A percentile compares a stretch with the other conserved stretches of the same genome.
These are phyloP conservation scores for Triangularia setosa DNA, from an alignment of 2,329 filamentous ascomycete genomes.

Conservation along the genomic window DNA sequence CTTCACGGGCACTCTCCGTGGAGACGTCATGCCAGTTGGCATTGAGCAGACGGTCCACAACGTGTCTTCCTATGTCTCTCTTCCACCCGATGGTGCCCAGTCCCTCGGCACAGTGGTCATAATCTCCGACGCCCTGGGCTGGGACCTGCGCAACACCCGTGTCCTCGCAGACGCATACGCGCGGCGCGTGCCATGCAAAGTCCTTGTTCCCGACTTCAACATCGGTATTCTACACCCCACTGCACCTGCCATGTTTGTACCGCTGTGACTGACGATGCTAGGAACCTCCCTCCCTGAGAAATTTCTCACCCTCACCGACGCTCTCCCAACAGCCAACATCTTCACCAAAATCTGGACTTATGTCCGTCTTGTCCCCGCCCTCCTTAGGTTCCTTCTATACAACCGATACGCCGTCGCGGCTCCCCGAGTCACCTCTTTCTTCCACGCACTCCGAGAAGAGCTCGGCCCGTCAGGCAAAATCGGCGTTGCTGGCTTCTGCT, in stretches of 20 bases:
- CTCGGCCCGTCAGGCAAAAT: conserved; percentile 33
- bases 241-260: background rate
- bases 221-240: conserved; percentile 31
- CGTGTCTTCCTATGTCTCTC: conserved; percentile 41
- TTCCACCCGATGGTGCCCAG: conserved; percentile 29
- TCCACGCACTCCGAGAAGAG: conserved; percentile 29
- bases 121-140: conserved; percentile 49
- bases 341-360: background rate
- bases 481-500: conserved; percentile 50
- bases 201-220: conserved; percentile 52
- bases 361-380: conserved; percentile 1
- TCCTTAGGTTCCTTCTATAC: conserved; percentile 10
- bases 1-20: conserved; percentile 36
- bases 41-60: conserved; percentile 40
- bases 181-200: conserved; percentile 38
- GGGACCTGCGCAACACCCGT: conserved; percentile 45
- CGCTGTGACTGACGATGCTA: background rate
- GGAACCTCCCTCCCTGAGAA: conserved; percentile 4
- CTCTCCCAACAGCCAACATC: background rate
- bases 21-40: conserved; percentile 37
- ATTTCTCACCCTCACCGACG: conserved; percentile 7
- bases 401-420: conserved; percentile 9
- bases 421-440: conserved; percentile 36
- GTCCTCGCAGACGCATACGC: conserved; percentile 48
- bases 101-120: conserved; percentile 45